Conservation (phyloP, 805 yeast genomes). For the Metschnikowia colocasiae region DNA sequence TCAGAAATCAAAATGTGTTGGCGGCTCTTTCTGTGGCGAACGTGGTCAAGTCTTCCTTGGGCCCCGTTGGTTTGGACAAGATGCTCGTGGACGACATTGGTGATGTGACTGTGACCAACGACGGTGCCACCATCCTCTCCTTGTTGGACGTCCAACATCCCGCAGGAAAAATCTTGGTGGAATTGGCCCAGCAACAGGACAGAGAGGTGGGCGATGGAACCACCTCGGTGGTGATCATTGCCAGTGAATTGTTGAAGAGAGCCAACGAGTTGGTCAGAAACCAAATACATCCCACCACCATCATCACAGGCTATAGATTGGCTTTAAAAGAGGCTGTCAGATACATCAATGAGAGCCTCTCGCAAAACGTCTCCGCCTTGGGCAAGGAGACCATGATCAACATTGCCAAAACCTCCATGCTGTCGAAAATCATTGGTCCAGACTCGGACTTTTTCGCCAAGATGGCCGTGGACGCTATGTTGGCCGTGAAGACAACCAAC, state of each 20-base stretch:
- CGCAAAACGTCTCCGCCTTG: slow-evolving; percentile 71
- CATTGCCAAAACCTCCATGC: slow-evolving; percentile 96
- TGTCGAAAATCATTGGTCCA: slow-evolving; percentile 91
- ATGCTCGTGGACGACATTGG: slow-evolving; percentile 99
- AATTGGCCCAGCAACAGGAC: slow-evolving; percentile 97
- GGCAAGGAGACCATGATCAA: slow-evolving; percentile 83
- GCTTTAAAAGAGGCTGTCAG: slow-evolving; percentile 89
- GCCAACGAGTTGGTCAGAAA: slow-evolving; percentile 92
- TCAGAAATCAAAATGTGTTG: slow-evolving; percentile 90
- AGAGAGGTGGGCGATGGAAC: slow-evolving; percentile 99
- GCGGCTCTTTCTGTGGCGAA: slow-evolving; percentile 88
- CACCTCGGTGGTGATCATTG: slow-evolving; percentile 94
- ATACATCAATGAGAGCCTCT: slow-evolving; percentile 79
- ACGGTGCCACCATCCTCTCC: slow-evolving; percentile 93
- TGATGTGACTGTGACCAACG: slow-evolving; percentile 97
- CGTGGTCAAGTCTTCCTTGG: slow-evolving; percentile 85
- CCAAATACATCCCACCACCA: slow-evolving; percentile 96
- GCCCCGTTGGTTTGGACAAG: slow-evolving; percentile 98
- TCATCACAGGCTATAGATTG: slow-evolving; percentile 92
- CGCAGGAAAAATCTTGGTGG: slow-evolving; percentile 95
- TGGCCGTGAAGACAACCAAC: slow-evolving; percentile 89
- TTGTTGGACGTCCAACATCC: slow-evolving; percentile 97
- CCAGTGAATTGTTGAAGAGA: slow-evolving; percentile 84
- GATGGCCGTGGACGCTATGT: slow-evolving; percentile 92
- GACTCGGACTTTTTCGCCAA: slow-evolving; percentile 87